These are phyloP conservation scores for Castanospermum australe DNA, from an alignment of 306 rosid genomes.

Conservation along the genomic window DNA sequence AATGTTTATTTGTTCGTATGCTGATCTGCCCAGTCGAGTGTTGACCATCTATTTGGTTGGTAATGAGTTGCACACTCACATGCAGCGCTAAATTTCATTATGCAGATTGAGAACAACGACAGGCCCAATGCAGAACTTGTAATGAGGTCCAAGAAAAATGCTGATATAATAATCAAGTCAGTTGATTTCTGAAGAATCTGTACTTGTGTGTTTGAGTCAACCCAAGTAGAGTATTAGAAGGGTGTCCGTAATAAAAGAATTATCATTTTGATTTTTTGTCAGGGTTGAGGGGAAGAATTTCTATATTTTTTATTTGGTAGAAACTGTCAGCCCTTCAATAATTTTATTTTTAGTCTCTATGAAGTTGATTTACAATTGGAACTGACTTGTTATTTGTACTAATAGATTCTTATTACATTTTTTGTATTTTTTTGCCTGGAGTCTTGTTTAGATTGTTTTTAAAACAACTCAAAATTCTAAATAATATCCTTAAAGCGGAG, in stretches of 20 bases:
- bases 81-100: not conserved
- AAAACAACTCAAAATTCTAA: no score
- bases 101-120: constrained; percentile 85
- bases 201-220: not conserved
- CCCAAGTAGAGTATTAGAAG: not conserved
- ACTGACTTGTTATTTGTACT: no score
- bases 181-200: constrained; percentile 58
- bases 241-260: not conserved
- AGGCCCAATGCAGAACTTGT: constrained; percentile 81
- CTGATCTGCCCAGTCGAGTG: not conserved
- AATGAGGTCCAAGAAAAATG: constrained; percentile 75
- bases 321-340: not conserved
- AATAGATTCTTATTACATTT: no score
- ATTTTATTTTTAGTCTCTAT: not conserved
- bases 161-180: constrained; percentile 72
- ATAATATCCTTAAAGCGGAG: no score
- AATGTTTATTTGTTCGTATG: constrained; percentile 1
- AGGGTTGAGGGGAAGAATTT: not conserved
- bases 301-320: not conserved
- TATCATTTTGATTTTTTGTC: not conserved
- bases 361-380: not conserved
- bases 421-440: no score
- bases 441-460: no score
- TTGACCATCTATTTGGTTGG: constrained; percentile 1
- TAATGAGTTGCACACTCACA: not conserved